Base-by-base conservation (phyloP, 257 asterid species). In the Jasminum sambac region DNA sequence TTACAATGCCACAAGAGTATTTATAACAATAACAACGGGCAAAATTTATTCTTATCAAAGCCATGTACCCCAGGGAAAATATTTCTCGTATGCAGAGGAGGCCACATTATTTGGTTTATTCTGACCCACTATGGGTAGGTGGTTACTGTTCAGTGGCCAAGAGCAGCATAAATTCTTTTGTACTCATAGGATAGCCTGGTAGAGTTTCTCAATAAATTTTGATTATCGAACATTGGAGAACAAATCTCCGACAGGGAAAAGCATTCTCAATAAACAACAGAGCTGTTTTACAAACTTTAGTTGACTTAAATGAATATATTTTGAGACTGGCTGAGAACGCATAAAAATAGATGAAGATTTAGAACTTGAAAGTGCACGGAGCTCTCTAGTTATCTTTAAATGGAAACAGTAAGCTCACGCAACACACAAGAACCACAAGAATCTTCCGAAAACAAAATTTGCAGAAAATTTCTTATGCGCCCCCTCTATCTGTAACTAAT, bases 1-100 rank as follows among this genome's bases (percentile, higher is more conserved):
- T 37, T 11, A 78, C 9, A 46, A 41, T 40, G 9, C 74, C 50
- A 36, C n/a, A 57, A 76, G 62, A 43, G 71, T 17, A 40, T 39
- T 19, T 1, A n/a, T 26, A 64, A 64, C 25, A n/a, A 63, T 39
- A 38, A 38, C 11, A 40, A 64, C 4, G 5, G 67, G 68, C 14
- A 9, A 14, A 39, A 43, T 37, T 40, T 9, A 10, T 19, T 30
- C 25, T n/a, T 21, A 9, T 5, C 13, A 52, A 52, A n/a, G 14
- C 30, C 61, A 52, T 3, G 61, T 64, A 64, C 25, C 12, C 17
- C n/a, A n/a, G n/a, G n/a, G n/a, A n/a, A n/a, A n/a, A n/a, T n/a
- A n/a, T n/a, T n/a, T n/a, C n/a, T n/a, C n/a, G n/a, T n/a, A n/a
- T n/a, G n/a, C n/a, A n/a, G n/a, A n/a, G n/a, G n/a, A n/a, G n/a